phyloP scores from a whole-genome alignment of 225 moss, liverwort and hornwort species.

The Takakia lepidozioides region DNA sequence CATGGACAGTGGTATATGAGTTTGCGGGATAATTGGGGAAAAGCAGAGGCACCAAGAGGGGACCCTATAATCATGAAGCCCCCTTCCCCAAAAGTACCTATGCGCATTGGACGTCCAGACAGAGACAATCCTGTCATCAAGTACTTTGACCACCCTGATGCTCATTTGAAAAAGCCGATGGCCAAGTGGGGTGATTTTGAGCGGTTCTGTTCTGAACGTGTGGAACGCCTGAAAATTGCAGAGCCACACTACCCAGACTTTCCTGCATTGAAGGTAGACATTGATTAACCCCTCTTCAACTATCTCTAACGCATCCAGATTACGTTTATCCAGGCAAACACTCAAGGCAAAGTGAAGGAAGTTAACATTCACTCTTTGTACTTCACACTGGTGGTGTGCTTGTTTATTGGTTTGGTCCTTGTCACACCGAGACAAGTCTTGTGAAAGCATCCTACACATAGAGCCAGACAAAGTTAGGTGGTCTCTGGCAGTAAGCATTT shows the following conservation, averaged over 20 bases:
- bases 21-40: slow-evolving; percentile 16
- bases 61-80: no score
- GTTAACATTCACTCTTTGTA: no score
- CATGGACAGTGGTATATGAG: slow-evolving; percentile 23
- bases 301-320: no score
- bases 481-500: no score
- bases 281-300: no score
- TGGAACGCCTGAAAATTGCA: background rate
- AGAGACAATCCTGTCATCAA: slow-evolving; percentile 18
- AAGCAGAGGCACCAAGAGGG: background rate
- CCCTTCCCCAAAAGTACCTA: no score
- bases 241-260: slow-evolving; percentile 38
- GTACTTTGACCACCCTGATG: slow-evolving; percentile 28
- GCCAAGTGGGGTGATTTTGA: slow-evolving; percentile 32
- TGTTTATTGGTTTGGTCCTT: no score
- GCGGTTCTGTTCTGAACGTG: slow-evolving; percentile 24
- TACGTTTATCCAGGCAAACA: background rate
- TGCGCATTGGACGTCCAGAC: slow-evolving; percentile 13
- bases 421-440: no score
- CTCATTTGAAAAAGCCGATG: slow-evolving; percentile 10
- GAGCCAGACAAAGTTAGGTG: no score
- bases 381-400: no score
- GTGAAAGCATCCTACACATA: no score
- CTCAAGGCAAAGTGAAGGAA: no score
- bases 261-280: slow-evolving; percentile 13